Evolutionary conservation across 2,329 filamentous ascomycete genomes (phyloP).

Genomic region (Tolypocladium tundrense): DNA sequence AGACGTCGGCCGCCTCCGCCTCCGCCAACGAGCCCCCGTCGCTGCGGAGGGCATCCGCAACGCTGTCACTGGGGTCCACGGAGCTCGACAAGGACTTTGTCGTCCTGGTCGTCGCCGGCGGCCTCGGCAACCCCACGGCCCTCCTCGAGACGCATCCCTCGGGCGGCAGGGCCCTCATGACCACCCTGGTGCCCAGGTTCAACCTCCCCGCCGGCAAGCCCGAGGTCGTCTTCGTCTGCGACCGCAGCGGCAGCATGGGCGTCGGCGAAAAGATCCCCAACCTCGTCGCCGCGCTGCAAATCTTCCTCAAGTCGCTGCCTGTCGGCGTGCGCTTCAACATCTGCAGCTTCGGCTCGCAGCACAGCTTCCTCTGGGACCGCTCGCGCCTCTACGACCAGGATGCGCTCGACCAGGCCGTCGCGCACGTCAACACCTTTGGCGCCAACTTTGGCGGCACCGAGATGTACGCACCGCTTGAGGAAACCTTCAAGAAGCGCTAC

Average conservation of each 20-base stretch:
- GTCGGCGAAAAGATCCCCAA: slow-evolving; percentile 36
- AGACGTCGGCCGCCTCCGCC: slow-evolving; percentile 26
- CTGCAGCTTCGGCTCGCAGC: slow-evolving; percentile 49
- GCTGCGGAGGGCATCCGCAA: slow-evolving; percentile 52
- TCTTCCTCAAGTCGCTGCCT: slow-evolving; percentile 58
- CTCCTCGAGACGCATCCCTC: slow-evolving; percentile 57
- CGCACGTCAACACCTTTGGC: slow-evolving; percentile 29
- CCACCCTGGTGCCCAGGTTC: slow-evolving; percentile 61
- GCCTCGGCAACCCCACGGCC: slow-evolving; percentile 50
- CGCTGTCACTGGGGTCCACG: slow-evolving; percentile 39
- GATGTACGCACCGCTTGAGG: slow-evolving; percentile 34
- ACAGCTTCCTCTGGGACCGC: slow-evolving; percentile 35
- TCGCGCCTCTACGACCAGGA: slow-evolving; percentile 36
- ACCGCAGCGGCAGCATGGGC: slow-evolving; percentile 59
- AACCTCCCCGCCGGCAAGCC: slow-evolving; percentile 40
- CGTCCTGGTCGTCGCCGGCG: slow-evolving; percentile 51
- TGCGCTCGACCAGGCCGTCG: slow-evolving; percentile 30
- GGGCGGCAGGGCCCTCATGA: slow-evolving; percentile 57
- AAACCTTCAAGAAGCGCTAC: slow-evolving; percentile 30
- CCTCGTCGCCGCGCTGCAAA: slow-evolving; percentile 43
- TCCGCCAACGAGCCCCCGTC: slow-evolving; percentile 31
- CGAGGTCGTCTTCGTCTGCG: slow-evolving; percentile 64
- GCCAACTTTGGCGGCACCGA: slow-evolving; percentile 44
- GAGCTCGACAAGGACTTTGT: slow-evolving; percentile 57
- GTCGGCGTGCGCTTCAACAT: slow-evolving; percentile 59